Conservation (phyloP, 2,329 filamentous ascomycete species). For the Penicillium sp. region DNA sequence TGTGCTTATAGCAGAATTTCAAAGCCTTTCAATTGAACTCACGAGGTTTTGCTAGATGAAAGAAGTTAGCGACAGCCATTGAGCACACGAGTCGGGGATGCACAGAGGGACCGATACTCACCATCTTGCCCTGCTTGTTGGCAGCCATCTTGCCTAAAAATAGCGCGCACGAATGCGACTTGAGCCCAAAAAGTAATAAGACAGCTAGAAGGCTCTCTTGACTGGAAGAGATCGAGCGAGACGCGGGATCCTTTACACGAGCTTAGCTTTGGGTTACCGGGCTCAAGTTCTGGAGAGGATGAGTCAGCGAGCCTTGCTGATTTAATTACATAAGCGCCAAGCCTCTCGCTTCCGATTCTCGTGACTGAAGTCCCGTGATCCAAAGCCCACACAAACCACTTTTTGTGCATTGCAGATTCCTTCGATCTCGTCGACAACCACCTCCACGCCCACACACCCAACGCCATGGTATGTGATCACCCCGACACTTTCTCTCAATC, state of each 20-base stretch:
- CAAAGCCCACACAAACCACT: conserved; percentile 33
- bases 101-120: conserved; percentile 51
- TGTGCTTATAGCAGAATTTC: neutral
- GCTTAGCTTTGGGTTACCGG: conserved; percentile 16
- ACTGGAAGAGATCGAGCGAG: conserved; percentile 13
- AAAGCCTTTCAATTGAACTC: conserved; percentile 33
- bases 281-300: conserved; percentile 16
- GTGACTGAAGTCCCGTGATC: conserved; percentile 21
- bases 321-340: conserved; percentile 25
- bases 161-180: conserved; percentile 47
- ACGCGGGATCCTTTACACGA: conserved; percentile 18
- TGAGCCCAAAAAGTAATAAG: conserved; percentile 30
- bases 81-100: conserved; percentile 13
- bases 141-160: conserved; percentile 49
- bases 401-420: conserved; percentile 33
- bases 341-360: conserved; percentile 35
- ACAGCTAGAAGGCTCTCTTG: conserved; percentile 22
- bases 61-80: conserved; percentile 51
- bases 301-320: conserved; percentile 3
- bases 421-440: conserved; percentile 37
- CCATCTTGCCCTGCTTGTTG: conserved; percentile 99
- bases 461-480: conserved; percentile 47
- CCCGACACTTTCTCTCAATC: conserved; percentile 3
- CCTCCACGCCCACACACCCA: conserved; percentile 35
- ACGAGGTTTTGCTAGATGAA: conserved; percentile 59